Base-by-base conservation (phyloP, 2,329 filamentous ascomycete species). In the Aspergillus fumigatiaffinis region DNA sequence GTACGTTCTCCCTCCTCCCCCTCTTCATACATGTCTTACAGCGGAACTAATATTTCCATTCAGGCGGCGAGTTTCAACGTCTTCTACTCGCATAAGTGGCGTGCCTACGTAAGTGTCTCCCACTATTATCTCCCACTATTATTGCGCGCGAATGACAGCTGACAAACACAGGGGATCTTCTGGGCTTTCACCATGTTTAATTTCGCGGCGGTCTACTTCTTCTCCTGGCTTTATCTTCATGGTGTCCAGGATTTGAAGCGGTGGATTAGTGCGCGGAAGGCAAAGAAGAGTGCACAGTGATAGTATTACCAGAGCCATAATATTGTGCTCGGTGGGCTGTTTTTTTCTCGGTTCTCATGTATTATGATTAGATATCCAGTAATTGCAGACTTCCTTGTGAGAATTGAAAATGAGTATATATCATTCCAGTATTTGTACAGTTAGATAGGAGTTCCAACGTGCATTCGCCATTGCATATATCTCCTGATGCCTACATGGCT, bases 141-240 rank as follows among this genome's bases (percentile, higher is more conserved):
- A n/a, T n/a, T n/a, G n/a, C n/a, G 20, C 7, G 21, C 21, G 20
- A 47, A 14, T 14, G 44, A 47, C 21, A 26, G 46, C 25, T 50
- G 21, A n/a, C 9, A 38, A 14, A 25, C 1, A 25, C n/a, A 75
- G 74, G 80, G 86, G 2, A 84, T 88, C 52, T 85, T 87, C 62
- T 84, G 80, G 68, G 84, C 77, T 0, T 90, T 83, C 64, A 83
- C 87, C 21, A 68, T 81, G 1, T 89, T 89, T 66, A 89, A 90
- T 60, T 89, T 86, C 56, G 62, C 70, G 0, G 69, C 79, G 0
- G 79, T 84, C 7, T 84, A 82, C 58, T 38, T 76, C 9, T 78
- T 80, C 61, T 82, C 79, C 0, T 85, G 81, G 80, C 60, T 84
- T 1, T 84, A 83, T 68, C 71, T 86, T 6, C 71, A 73, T 55